Base-by-base conservation (phyloP, 768 basidiomycete species). In the Russula compacta region DNA sequence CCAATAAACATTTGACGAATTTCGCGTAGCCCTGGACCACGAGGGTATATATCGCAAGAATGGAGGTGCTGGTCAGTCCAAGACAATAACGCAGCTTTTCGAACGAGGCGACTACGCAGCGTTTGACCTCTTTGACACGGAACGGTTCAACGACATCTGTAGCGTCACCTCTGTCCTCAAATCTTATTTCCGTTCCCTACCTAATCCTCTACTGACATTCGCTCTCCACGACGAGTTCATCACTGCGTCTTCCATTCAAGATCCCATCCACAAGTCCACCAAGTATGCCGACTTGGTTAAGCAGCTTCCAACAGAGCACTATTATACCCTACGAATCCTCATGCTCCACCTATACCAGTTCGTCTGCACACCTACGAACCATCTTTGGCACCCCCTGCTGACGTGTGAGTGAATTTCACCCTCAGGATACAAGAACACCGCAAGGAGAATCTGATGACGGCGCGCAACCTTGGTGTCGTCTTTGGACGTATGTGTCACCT, bases 11-110 rank as follows among this genome's bases (percentile, higher is more conserved):
- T 35, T 49, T 52, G 15, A 48, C 43, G 17, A 9, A 15, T 24
- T 38, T 12, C 32, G 33, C 35, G 35, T 53, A 91, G 95, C 90
- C 5, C 80, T 98, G 75, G 92, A 97, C 61, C 94, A 94, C 69
- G 97, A 99, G 72, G 97, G 97, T 11, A 92, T 99, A 65, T 99
- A 99, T 73, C 92, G 97, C 64, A 99, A 99, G 76, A 92, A 87
- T 0, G 97, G 97, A 35, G 97, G 97, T 3, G 85, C 89, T 33
- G 82, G 89, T 2, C 95, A 95, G 68, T 89, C 92, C 39, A 95
- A 95, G 76, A 80, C 80, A 55, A 98, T 99, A 74, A 94, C 92
- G 0, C 90, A 95, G 64, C 78, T 95, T 29, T 99, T 99, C 68
- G 97, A 98, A 69, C 83, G 89, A 51, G 94, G 92, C 56, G 87